Evolutionary conservation across 495 filamentous ascomycete genomes (phyloP).

Genomic region (Xylaria longipes): DNA sequence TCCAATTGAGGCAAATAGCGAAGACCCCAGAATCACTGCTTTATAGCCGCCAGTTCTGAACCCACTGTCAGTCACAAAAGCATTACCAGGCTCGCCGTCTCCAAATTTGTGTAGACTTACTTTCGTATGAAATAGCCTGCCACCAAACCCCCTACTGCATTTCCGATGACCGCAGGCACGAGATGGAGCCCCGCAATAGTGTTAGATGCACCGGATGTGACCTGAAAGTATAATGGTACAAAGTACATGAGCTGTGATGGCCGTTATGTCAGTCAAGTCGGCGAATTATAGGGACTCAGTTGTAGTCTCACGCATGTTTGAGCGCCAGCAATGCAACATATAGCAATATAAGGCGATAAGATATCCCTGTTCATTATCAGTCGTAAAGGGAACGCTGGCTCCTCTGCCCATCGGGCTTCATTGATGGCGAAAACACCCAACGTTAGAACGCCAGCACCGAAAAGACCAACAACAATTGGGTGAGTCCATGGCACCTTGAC

Average conservation of each 20-base stretch:
- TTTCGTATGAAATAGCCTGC: conserved; percentile 63
- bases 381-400: conserved; percentile 68
- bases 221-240: conserved; percentile 75
- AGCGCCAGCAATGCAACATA: conserved; percentile 59
- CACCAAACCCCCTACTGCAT: conserved; percentile 66
- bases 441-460: conserved; percentile 42
- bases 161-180: conserved; percentile 69
- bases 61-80: neutral
- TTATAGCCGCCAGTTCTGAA: conserved; percentile 67
- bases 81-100: too few species aligned
- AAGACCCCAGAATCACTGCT: conserved; percentile 56
- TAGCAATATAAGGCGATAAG: conserved; percentile 59
- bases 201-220: conserved; percentile 61
- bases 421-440: conserved; percentile 56
- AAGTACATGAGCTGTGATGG: conserved; percentile 56
- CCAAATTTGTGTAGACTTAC: conserved; percentile 28
- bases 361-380: conserved; percentile 64
- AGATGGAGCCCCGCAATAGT: conserved; percentile 66
- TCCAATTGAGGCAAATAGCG: conserved; percentile 53
- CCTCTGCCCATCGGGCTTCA: conserved; percentile 57
- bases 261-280: conserved; percentile 16
- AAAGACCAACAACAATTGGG: conserved; percentile 47
- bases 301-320: conserved; percentile 44
- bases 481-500: conserved; percentile 63
- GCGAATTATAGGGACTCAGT: neutral